Base-by-base conservation (phyloP, 495 filamentous ascomycete genomes). In the Thozetella sp. region DNA sequence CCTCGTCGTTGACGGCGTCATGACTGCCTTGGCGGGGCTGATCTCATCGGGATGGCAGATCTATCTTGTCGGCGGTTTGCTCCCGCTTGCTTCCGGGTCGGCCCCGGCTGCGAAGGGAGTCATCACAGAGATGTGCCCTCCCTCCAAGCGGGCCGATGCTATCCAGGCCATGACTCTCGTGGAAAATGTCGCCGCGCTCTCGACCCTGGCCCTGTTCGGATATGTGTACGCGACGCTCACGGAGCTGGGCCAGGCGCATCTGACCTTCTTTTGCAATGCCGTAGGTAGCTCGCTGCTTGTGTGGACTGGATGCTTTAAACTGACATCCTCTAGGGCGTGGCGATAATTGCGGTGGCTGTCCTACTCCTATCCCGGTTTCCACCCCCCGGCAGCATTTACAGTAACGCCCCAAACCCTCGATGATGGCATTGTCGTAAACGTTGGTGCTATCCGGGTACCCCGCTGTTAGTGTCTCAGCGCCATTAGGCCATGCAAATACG, bases 91-190 rank as follows among this genome's bases (percentile, higher is more conserved):
- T 1, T 81, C 83, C 0, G 83, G 83, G 0, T 80, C 83, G 0
- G 83, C 81, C 0, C 74, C 83, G 2, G 81, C 83, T 0, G 80
- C 83, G 15, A 86, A 85, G 53, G 83, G 83, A n/a, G 81, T 83
- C 30, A 83, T 86, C 71, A 76, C 83, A 15, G 79, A 83, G 48
- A 76, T 86, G 76, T 81, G 81, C 43, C 57, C 78, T 2, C 62
- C 76, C 1, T 67, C 67, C 9, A 67, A 79, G 55, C 72, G 82
- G 23, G 70, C 74, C 2, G 83, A 86, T 57, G 83, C 83, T 0
- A 68, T 86, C n/a, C 80, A 79, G 52, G 83, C 81, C 0, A 78
- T 86, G 22, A 82, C 79, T 0, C 69, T 86, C 22, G 75, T 86
- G 6, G 83, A 86, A 68, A 83, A 82, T 40, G 69, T 83, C 17